phyloP scores from a whole-genome alignment of 2,329 filamentous ascomycete genomes.

The Diplodia intermedia region DNA sequence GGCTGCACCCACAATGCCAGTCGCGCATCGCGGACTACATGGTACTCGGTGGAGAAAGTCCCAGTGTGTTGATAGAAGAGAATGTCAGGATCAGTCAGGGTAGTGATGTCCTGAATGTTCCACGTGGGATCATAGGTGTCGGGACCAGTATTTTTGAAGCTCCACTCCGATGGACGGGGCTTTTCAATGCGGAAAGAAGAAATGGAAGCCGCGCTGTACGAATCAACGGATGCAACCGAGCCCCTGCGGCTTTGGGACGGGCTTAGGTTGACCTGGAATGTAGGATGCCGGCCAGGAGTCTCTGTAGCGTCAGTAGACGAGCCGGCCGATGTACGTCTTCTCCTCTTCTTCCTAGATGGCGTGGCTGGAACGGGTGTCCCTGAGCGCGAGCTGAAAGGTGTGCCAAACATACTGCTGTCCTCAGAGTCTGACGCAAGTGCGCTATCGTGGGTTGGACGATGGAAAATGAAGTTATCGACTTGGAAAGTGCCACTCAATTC shows the following conservation, averaged over 20 bases:
- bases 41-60: conserved; percentile 56
- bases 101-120: conserved; percentile 26
- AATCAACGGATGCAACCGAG: conserved; percentile 9
- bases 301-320: neutral
- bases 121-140: conserved; percentile 31
- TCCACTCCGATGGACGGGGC: conserved; percentile 4
- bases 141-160: conserved; percentile 12
- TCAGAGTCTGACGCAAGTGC: conserved; percentile 9
- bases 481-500: conserved; percentile 16
- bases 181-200: conserved; percentile 6
- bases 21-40: conserved; percentile 30
- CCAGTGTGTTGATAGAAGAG: conserved; percentile 50
- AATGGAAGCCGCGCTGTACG: neutral
- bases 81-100: conserved; percentile 38
- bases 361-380: conserved; percentile 2
- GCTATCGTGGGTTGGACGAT: conserved; percentile 17
- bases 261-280: conserved; percentile 10
- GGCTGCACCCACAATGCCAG: conserved; percentile 21
- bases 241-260: neutral
- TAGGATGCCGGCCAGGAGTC: neutral
- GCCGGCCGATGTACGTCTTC: neutral
- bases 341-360: conserved; percentile 8
- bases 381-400: conserved; percentile 13
- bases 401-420: conserved; percentile 16
- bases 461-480: conserved; percentile 26